Conservation (phyloP, 2,329 filamentous ascomycete species). For the Xylariaceae sp. region DNA sequence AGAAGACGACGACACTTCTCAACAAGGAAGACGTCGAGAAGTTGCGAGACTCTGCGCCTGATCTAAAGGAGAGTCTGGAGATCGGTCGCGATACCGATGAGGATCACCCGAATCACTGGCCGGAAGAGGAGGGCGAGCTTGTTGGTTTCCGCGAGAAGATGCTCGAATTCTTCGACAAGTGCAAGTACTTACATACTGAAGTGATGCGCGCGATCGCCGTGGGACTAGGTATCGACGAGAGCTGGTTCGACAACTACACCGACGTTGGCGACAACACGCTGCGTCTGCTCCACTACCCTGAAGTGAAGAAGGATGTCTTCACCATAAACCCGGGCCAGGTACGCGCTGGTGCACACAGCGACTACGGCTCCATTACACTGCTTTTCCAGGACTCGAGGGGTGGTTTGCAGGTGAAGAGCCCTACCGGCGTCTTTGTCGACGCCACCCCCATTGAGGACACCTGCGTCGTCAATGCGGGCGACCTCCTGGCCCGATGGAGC, state of each 20-base stretch:
- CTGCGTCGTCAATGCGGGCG: conserved; percentile 84
- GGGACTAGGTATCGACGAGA: conserved; percentile 66
- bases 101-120: conserved; percentile 74
- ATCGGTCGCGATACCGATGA: conserved; percentile 57
- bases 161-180: conserved; percentile 67
- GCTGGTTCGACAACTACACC: conserved; percentile 72
- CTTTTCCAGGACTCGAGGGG: conserved; percentile 53
- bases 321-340: conserved; percentile 62
- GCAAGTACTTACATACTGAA: conserved; percentile 67
- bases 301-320: conserved; percentile 61
- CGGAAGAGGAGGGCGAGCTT: conserved; percentile 45
- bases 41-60: conserved; percentile 53
- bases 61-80: conserved; percentile 62
- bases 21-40: conserved; percentile 53
- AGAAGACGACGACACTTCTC: conserved; percentile 60
- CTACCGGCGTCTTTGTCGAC: conserved; percentile 72
- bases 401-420: conserved; percentile 42
- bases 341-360: conserved; percentile 71
- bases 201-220: conserved; percentile 81
- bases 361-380: conserved; percentile 57
- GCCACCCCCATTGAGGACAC: conserved; percentile 76
- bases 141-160: conserved; percentile 65
- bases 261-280: conserved; percentile 66
- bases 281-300: conserved; percentile 71
- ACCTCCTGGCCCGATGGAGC: conserved; percentile 80